Evolutionary conservation across 2,329 filamentous ascomycete species (phyloP), one percentile per base, ranked within the genome.

Genomic region (Colletotrichum euphorbiae): DNA sequence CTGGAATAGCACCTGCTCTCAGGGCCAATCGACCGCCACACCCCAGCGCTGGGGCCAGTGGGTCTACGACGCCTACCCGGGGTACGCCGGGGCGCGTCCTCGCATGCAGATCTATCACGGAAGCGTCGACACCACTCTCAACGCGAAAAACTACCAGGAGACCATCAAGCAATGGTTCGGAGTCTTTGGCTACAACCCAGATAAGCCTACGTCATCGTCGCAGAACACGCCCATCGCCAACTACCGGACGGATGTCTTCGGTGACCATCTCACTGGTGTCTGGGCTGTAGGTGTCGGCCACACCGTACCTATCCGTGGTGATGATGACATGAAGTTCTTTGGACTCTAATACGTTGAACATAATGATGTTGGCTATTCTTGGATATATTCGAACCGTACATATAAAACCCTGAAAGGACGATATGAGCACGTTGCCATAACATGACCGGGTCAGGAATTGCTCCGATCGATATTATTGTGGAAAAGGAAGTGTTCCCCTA

Each of bases 31-130:
- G 63, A 80, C 79, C 31, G 76, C 78, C 59, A 81, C 80, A 0
- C 79, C 79, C 11, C 62, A 74, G 42, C 73, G 78, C 52, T 84
- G 83, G 82, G 79, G 79, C 15, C 76, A 80, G 59, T 73, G 78
- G 28, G 80, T 80, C 1, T 72, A 74, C 57, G 75, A 78, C 13
- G 87, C 85, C 80, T 86, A 86, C 73, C 83, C 85, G 0, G 81
- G 81, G 38, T 89, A 77, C 63, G 67, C 65, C 9, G 86, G 86
- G 0, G 70, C 81, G 1, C 78, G 85, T 2, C 87, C 87, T 0
- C 82, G 80, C 65, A 86, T 90, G 83, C 85, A 88, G 74, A 82
- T 89, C 70, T 89, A 85, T 79, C 87, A 89, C 71, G 87, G 87
- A 43, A 83, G 81, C 24, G 76, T 73, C 3, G 87, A 89, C 72